Conservation (phyloP, 192 early-diverging fungal genomes). For the Spizellomyces sp. region DNA sequence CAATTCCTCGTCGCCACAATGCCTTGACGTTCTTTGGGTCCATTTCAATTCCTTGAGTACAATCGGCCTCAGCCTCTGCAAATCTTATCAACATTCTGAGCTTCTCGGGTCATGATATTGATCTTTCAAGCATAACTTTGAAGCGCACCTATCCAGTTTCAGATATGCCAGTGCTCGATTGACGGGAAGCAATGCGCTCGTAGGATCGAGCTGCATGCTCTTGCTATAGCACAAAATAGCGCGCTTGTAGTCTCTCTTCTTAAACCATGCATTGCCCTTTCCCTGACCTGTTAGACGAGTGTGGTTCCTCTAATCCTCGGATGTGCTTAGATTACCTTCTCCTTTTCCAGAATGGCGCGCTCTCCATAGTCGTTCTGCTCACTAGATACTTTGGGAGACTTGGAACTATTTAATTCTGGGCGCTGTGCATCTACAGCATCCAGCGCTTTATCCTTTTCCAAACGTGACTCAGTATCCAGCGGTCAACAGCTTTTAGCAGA, state of each 20-base stretch:
- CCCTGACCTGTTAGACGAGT: not conserved
- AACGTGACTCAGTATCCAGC: too few species aligned
- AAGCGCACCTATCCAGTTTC: slow-evolving; percentile 62
- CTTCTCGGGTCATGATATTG: not conserved
- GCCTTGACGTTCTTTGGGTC: slow-evolving; percentile 80
- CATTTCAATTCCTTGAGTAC: slow-evolving; percentile 56
- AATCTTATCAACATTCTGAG: slow-evolving; percentile 45
- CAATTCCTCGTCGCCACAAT: slow-evolving; percentile 73
- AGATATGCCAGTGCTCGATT: slow-evolving; percentile 85
- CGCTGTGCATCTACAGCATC: too few species aligned
- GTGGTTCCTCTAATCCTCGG: not conserved
- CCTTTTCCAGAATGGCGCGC: slow-evolving; percentile 50
- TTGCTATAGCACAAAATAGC: slow-evolving; percentile 50
- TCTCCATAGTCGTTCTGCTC: slow-evolving; percentile 24
- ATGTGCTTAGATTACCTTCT: slow-evolving; percentile 35
- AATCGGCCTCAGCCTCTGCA: slow-evolving; percentile 68
- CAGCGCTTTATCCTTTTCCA: too few species aligned
- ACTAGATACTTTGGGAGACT: too few species aligned
- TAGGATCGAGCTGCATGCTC: slow-evolving; percentile 63
- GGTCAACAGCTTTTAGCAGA: too few species aligned
- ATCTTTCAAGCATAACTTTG: slow-evolving; percentile 5
- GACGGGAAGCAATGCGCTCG: slow-evolving; percentile 58
- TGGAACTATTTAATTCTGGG: too few species aligned
- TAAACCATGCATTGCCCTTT: slow-evolving; percentile 57
- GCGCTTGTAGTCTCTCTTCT: slow-evolving; percentile 45